These are phyloP conservation scores for Alternaria longipes DNA, from an alignment of 2,329 filamentous ascomycete genomes.

Conservation along the genomic window DNA sequence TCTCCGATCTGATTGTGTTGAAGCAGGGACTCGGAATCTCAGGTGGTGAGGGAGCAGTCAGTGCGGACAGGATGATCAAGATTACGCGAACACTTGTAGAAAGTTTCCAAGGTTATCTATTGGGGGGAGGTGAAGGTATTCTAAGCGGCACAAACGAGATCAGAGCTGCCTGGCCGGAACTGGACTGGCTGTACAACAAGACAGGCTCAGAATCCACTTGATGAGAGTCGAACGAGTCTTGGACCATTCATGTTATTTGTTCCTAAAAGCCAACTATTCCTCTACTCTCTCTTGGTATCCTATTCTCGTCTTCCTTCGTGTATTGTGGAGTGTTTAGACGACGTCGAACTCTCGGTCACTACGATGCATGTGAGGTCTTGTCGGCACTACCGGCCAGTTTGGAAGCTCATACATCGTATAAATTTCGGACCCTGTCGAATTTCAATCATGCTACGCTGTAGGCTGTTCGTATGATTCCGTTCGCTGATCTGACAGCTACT, in stretches of 20 bases:
- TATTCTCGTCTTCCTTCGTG: not conserved
- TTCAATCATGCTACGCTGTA: not conserved
- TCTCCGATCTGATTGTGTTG: not conserved
- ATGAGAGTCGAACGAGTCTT: no score
- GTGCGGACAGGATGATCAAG: not conserved
- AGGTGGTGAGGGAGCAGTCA: not conserved
- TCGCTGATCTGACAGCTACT: not conserved
- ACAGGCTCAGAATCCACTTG: not conserved
- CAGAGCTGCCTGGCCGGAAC: not conserved
- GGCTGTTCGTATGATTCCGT: not conserved
- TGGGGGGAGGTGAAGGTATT: not conserved
- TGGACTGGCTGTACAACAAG: not conserved
- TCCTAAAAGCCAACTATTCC: fast-evolving
- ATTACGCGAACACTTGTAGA: not conserved
- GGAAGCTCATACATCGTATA: not conserved
- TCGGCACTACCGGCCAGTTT: not conserved
- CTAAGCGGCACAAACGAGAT: not conserved
- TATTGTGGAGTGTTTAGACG: no score
- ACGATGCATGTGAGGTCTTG: not conserved
- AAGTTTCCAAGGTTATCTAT: not conserved
- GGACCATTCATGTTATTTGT: not conserved
- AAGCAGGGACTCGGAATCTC: not conserved
- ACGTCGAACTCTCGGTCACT: not conserved
- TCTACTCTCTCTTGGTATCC: not conserved
- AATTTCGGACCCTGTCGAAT: not conserved